Evolutionary conservation across 2,329 filamentous ascomycete species (phyloP).

Genomic region (Phialophora macrospora): DNA sequence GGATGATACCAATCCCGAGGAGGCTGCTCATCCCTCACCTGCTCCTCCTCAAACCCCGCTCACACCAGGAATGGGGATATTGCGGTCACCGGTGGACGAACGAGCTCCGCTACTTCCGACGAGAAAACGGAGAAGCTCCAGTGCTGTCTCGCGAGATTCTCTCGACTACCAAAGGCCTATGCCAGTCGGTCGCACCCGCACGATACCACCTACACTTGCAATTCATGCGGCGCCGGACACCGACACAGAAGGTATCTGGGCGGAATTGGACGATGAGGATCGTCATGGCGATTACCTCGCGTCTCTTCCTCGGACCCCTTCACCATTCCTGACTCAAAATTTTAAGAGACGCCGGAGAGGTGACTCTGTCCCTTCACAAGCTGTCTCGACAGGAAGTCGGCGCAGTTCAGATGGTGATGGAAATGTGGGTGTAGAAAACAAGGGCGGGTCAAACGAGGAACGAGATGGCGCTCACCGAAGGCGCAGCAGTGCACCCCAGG

Average conservation of each 20-base stretch:
- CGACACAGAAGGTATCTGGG: constrained; percentile 77
- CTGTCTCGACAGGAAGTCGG: constrained; percentile 26
- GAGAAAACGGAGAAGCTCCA: constrained; percentile 39
- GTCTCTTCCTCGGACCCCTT: constrained; percentile 38
- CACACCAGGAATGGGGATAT: constrained; percentile 79
- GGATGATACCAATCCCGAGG: constrained; percentile 62
- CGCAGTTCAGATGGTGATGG: constrained; percentile 22
- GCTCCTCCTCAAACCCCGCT: constrained; percentile 64
- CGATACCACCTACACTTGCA: constrained; percentile 40
- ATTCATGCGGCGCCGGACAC: constrained; percentile 48
- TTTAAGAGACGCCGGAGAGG: constrained; percentile 26
- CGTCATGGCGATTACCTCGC: constrained; percentile 47
- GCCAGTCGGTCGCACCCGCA: constrained; percentile 22
- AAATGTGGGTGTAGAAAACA: background rate
- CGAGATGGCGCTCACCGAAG: constrained; percentile 9
- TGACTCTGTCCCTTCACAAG: constrained; percentile 33
- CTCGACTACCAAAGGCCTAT: constrained; percentile 44
- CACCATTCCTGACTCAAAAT: constrained; percentile 33
- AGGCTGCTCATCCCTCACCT: constrained; percentile 41
- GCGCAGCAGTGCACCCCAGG: constrained; percentile 25
- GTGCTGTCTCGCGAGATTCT: constrained; percentile 29
- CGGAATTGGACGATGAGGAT: constrained; percentile 78
- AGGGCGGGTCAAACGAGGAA: background rate
- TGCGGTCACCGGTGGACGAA: constrained; percentile 53
- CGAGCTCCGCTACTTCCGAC: constrained; percentile 47